Base-by-base conservation (phyloP, 2,329 filamentous ascomycete genomes). In the Rutstroemia sp. region DNA sequence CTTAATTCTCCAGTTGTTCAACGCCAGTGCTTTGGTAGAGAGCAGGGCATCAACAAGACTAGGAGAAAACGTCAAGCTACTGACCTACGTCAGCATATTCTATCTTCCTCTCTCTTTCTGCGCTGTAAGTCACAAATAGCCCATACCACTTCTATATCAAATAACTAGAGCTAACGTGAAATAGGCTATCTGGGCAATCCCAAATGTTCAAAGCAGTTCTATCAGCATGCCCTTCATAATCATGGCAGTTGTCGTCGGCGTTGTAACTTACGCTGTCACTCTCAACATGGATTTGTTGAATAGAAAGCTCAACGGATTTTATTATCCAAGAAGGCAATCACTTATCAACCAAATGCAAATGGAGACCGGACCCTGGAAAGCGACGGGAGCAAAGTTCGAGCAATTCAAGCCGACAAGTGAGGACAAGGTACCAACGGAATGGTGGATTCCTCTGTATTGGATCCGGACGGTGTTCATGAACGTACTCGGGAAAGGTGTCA, bases 61-160 rank as follows among this genome's bases (percentile, higher is more conserved):
- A 0, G 66, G 67, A 2, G 62, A 71, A 30, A 73, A 73, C 27
- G 66, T 73, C 9, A 67, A 70, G 21, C 61, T 73, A 0, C 62
- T 73, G 44, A 72, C 71, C 5, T 68, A 70, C 25, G 69, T 73
- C 10, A 73, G 69, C 54, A 71, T 73, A 14, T 72, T 72, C 46
- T 73, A 70, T 50, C 62, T 73, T 0, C 71, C 71, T 0, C 58
- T 73, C 8, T 65, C 66, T 2, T 71, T 71, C 45, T 69, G 66
- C 53, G 52, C 51, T 16, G 60, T 61, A 59, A 27, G 44, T 47
- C 16, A 19, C 8, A 16, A 12, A 39, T 39, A 12, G 37, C 10
- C 9, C 37, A 39, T 10, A 39, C 2, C 2, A 16, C 3, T n/a
- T 44, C 3, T 5, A 44, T 18, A 44, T n/a, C n/a, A n/a, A 44